These are phyloP conservation scores for Phytophthora syringae DNA, from an alignment of 352 stramenopile genomes.

Conservation along the genomic window DNA sequence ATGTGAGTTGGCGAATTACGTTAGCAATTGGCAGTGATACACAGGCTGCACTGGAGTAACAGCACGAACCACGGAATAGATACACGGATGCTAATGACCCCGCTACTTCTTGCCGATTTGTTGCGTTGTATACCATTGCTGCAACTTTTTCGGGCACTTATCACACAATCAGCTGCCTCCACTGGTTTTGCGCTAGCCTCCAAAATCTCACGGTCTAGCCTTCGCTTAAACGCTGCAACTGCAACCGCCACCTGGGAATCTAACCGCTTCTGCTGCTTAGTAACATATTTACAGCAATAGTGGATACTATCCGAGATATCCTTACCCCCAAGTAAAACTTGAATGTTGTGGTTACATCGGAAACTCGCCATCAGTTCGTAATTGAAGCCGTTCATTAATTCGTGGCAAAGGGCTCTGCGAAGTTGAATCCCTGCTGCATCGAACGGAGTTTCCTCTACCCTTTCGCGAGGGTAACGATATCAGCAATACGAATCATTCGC, in stretches of 20 bases:
- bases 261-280: neutral
- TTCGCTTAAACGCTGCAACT: neutral
- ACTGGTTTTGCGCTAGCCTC: neutral
- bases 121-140: neutral
- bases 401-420: neutral
- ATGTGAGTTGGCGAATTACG: neutral
- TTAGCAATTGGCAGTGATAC: neutral
- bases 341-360: neutral
- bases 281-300: neutral
- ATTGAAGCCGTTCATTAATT: slow-evolving; percentile 1
- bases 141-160: neutral
- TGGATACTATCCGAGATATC: neutral
- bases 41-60: no score
- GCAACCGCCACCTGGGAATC: neutral
- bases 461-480: slow-evolving; percentile 2
- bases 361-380: neutral
- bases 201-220: neutral
- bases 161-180: neutral
- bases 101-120: neutral
- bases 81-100: neutral
- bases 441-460: neutral
- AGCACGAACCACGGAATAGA: no score
- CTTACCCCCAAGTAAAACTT: neutral
- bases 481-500: neutral
- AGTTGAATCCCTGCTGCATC: neutral